Evolutionary conservation across 768 basidiomycete genomes (phyloP), one percentile per base, ranked within the genome.

Genomic region (Russula brevipes): DNA sequence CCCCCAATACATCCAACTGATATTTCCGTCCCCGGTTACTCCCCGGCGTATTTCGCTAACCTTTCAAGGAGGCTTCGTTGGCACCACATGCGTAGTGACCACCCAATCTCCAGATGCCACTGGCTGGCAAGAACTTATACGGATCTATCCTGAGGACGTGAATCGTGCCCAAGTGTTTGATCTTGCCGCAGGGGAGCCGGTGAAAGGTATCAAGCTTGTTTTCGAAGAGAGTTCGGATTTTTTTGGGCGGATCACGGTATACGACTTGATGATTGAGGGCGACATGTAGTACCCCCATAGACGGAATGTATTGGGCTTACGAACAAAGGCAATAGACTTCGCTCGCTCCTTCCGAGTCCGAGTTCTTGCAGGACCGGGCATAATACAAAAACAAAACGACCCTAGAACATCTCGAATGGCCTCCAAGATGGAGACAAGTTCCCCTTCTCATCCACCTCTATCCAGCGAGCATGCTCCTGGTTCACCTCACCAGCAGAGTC

Each of bases 61-160:
- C 2, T 94, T 94, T 70, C 91, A 94, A 77, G 91, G 91, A 14
- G 91, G 91, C 2, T 93, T 94, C 71, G 91, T 87, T 0, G 90
- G 89, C 19, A 87, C 81, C 8, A 76, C 79, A 50, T 91, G 89
- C 70, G 69, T 76, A 1, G 69, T 91, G 9, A 75, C 81, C 49
- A 69, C 78, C 30, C 73, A 39, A 70, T 38, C 31, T 60, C 55
- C 60, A 0, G 72, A 71, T 9, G 76, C 76, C 44, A 63, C 71
- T 31, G 74, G 75, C 50, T 89, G 88, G 88, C 73, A 71, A 54
- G 69, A 72, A 7, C 72, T 85, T 63, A 78, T 80, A 1, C 76
- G 79, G 24, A 76, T 92, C 67, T 91, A 85, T 70, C 90, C 91
- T 3, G 86, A 90, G 68, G 89, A 94, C 69, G 85, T 87, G 60